Evolutionary conservation across 306 rosid genomes (phyloP), one percentile per base, ranked within the genome.

Genomic region (Cucurbita moschata): DNA sequence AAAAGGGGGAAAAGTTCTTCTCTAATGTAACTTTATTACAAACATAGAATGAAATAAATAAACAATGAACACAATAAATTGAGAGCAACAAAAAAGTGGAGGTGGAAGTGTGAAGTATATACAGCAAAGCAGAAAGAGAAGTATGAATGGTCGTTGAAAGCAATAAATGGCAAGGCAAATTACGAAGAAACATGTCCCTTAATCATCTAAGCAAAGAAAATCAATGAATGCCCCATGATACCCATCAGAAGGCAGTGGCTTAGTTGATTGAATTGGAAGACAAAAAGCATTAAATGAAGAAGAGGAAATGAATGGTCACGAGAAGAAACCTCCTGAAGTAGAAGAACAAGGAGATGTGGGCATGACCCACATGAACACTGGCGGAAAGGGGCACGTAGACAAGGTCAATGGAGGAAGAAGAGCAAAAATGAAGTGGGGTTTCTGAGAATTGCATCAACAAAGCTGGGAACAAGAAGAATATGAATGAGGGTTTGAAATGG

Each of bases 151-250:
- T 82, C 77, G 81, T 82, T 87, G 78, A 67, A 71, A 57, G 74
- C 79, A 80, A 80, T 87, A 80, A 87, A 86, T 87, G 81, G 75
- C 39, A 42, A 66, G 72, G 16, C 40, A 60, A 35, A 66, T 43
- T 6, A 66, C n/a, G 5, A 43, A 65, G 13, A 55, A 38, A 19
- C 15, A 43, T 66, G 53, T 65, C 53, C 15, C 52, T 37, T 44
- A 68, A 68, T 46, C 56, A 68, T 68, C 6, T 23, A 14, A 23
- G 14, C 13, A 46, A 49, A 21, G 44, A 47, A 46, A 69, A 3
- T 2, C 39, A 21, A 6, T 11, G 55, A 67, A 67, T 44, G 39
- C 55, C 39, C 40, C 10, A 67, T 67, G 18, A 67, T 67, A 67
- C 11, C 8, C 38, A 18, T 43, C 51, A 66, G 72, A 44, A 66